Conservation (phyloP, 192 early-diverging fungal species). For the Mortierella alpina region DNA sequence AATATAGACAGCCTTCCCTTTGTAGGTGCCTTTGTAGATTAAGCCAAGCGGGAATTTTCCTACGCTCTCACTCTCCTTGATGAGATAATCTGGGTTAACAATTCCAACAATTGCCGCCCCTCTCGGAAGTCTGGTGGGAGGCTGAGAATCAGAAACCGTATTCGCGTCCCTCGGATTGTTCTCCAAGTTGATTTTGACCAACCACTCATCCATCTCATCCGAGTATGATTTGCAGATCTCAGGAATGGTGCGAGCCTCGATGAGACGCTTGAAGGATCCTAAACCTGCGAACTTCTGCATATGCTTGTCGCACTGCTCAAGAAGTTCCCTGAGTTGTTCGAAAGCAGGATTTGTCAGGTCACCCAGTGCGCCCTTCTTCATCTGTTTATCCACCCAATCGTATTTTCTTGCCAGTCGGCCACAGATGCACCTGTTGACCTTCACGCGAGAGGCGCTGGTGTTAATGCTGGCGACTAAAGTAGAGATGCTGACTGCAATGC, state of each 20-base stretch:
- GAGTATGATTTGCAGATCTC: slow-evolving; percentile 4
- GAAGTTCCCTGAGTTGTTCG: slow-evolving; percentile 7
- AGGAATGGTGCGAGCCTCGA: slow-evolving; percentile 1
- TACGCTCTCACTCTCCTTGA: slow-evolving; percentile 5
- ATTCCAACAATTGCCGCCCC: too few species aligned
- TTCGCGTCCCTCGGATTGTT: neutral
- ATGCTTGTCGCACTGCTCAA: slow-evolving; percentile 11
- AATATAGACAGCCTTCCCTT: slow-evolving; percentile 15
- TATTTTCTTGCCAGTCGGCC: slow-evolving; percentile 1
- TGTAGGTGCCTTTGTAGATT: slow-evolving; percentile 20
- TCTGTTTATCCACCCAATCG: slow-evolving; percentile 1
- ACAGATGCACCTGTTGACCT: slow-evolving; percentile 19
- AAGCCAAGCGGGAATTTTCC: slow-evolving; percentile 25
- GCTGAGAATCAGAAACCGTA: neutral
- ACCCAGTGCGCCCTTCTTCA: slow-evolving; percentile 24
- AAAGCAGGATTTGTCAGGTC: neutral
- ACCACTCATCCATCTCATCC: slow-evolving; percentile 8
- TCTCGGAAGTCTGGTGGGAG: too few species aligned
- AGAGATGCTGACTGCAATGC: neutral
- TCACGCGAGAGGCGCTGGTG: neutral
- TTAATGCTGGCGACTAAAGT: slow-evolving; percentile 13
- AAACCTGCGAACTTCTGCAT: slow-evolving; percentile 14
- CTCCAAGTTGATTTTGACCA: neutral
- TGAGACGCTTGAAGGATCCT: slow-evolving; percentile 11
- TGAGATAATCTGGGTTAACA: slow-evolving; percentile 26